A percentile compares a stretch with the other conserved stretches of the same genome.
Evolutionary conservation across 371 early-diverging fungal species (phyloP).

Genomic region (Apophysomyces sp.): DNA sequence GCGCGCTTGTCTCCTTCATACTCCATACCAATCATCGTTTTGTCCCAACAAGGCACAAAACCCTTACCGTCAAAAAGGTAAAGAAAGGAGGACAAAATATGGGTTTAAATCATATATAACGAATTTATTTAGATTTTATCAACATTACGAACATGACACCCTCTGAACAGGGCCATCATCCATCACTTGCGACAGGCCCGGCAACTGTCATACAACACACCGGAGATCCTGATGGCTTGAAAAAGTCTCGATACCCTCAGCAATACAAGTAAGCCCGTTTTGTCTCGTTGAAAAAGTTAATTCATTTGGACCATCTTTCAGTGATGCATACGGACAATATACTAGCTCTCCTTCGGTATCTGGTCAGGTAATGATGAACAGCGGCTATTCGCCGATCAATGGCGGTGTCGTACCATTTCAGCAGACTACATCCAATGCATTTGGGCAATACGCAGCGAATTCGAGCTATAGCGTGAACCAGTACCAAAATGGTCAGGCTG

Average conservation of each 20-base stretch:
- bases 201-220: slow-evolving; percentile 16
- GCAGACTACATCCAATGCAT: slow-evolving; percentile 2
- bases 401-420: slow-evolving; percentile 11
- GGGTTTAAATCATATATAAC: neutral
- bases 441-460: slow-evolving; percentile 11
- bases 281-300: no score
- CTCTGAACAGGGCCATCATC: slow-evolving; percentile 14
- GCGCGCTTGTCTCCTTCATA: neutral
- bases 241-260: slow-evolving; percentile 15
- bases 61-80: slow-evolving; percentile 2
- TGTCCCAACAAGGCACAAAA: neutral
- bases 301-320: neutral
- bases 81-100: neutral
- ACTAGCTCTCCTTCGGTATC: slow-evolving; percentile 7
- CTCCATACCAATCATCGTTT: neutral
- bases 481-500: slow-evolving; percentile 15
- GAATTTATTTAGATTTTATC: neutral
- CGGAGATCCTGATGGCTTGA: slow-evolving; percentile 11
- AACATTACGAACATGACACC: slow-evolving; percentile 14
- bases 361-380: slow-evolving; percentile 26
- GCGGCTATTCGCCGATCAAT: slow-evolving; percentile 16
- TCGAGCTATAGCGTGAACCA: slow-evolving; percentile 15
- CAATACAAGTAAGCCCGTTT: slow-evolving; percentile 23
- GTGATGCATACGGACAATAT: slow-evolving; percentile 22
- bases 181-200: slow-evolving; percentile 10